These are phyloP conservation scores for Ambrosia hybrid DNA, from an alignment of 140 eudicot species.

Conservation along the genomic window DNA sequence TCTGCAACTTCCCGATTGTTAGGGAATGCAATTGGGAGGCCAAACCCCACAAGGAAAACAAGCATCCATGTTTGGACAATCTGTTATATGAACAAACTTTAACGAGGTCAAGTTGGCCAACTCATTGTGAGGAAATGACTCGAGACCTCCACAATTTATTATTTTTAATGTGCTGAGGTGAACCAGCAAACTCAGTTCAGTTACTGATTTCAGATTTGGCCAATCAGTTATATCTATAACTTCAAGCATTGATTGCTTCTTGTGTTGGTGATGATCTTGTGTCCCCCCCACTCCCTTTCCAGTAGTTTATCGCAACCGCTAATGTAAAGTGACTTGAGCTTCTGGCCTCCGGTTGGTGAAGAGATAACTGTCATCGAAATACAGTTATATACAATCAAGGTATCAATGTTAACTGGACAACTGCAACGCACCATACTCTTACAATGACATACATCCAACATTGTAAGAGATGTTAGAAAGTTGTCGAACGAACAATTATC, in stretches of 20 bases:
- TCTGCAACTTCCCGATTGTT: neutral
- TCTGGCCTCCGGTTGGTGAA: neutral
- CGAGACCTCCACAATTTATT: neutral
- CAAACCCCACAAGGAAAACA: neutral
- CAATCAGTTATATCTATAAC: neutral
- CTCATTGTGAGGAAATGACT: neutral
- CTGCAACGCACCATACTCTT: neutral
- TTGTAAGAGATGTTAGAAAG: neutral
- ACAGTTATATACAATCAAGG: neutral
- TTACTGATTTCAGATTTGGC: neutral
- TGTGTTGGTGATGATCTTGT: neutral
- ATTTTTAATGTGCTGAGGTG: neutral
- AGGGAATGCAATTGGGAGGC: neutral
- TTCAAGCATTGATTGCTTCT: neutral
- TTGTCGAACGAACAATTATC: slow-evolving; percentile 8
- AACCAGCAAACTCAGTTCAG: neutral
- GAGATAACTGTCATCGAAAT: neutral
- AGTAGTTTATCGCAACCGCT: neutral
- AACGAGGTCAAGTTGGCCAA: neutral
- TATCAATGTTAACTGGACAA: neutral
- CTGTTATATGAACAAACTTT: neutral
- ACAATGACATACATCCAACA: neutral
- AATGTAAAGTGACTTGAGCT: neutral
- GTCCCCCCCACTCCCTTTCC: neutral
- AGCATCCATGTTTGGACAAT: neutral